phyloP scores from a whole-genome alignment of 352 stramenopile species.

The Globisporangium abappressorium region DNA sequence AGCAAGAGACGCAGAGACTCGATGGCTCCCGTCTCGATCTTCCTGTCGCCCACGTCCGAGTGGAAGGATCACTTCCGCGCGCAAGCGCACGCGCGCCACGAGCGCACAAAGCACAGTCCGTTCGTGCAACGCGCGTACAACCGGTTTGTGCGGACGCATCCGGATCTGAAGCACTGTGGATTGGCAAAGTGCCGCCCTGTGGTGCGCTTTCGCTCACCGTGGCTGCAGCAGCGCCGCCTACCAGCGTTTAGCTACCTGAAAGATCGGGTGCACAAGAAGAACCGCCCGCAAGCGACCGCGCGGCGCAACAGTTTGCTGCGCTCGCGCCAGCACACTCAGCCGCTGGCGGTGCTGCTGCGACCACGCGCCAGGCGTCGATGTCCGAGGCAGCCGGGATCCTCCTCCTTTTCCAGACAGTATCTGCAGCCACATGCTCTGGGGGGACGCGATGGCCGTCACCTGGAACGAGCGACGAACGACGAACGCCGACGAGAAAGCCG shows the following conservation, averaged over 20 bases:
- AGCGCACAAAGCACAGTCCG: slow-evolving; percentile 16
- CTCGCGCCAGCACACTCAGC: slow-evolving; percentile 3
- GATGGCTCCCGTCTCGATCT: slow-evolving; percentile 15
- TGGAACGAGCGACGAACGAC: not conserved
- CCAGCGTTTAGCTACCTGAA: slow-evolving; percentile 24
- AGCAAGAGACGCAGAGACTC: not conserved
- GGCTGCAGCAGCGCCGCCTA: not conserved
- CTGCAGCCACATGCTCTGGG: not conserved
- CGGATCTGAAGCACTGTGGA: slow-evolving; percentile 18
- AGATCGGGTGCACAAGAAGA: slow-evolving; percentile 16
- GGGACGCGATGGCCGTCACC: not conserved
- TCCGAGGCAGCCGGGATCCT: not conserved
- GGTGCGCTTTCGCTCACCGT: not conserved
- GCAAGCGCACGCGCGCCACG: slow-evolving; percentile 13
- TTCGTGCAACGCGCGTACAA: slow-evolving; percentile 27
- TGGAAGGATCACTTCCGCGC: slow-evolving; percentile 23
- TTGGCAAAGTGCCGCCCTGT: slow-evolving; percentile 1
- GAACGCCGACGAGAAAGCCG: not conserved
- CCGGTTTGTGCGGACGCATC: slow-evolving; percentile 22
- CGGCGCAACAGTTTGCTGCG: slow-evolving; percentile 20
- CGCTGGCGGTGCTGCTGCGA: slow-evolving; percentile 9
- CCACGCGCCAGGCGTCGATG: not conserved
- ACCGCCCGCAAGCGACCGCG: slow-evolving; percentile 18
- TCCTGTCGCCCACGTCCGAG: slow-evolving; percentile 18
- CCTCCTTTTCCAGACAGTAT: not conserved